Evolutionary conservation across 1,284 basidiomycete species (phyloP), one percentile per base, ranked within the genome.

Genomic region (Xanthoconium separans): DNA sequence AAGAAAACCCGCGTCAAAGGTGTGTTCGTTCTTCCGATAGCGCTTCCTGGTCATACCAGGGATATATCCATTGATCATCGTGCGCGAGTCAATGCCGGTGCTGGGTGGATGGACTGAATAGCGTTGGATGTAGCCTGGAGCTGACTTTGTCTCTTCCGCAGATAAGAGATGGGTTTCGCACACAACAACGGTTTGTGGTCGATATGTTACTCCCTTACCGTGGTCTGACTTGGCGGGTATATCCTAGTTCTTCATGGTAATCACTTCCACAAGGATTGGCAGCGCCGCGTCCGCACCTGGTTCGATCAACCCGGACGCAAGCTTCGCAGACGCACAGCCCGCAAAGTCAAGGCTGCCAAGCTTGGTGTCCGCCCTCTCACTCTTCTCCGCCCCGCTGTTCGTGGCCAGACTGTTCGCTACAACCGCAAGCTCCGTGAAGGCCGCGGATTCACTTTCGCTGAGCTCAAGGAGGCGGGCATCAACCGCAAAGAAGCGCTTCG

Each of bases 181-280:
- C 83, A 89, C 78, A 91, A 91, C 76, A 91, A 90, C 81, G 87
- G 87, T 89, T 50, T 65, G 81, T 75, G 43, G 40, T 34, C 13
- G 44, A 44, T 30, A 7, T 45, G n/a, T 31, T 43, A 27, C 15
- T 42, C 31, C 36, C 41, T 57, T 45, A 33, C 36, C 55, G 48
- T 36, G 24, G 18, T 54, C 58, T 61, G 39, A 64, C 59, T 30
- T 53, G 44, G 22, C 18, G 39, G 31, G 18, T 20, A 39, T 24
- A 39, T 47, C 18, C 40, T 58, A 89, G 91, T 92, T 78, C 91
- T 95, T 75, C 93, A 85, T 77, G 82, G 79, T 72, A 95, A 95
- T 80, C 95, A 98, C 75, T 98, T 98, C 87, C 93, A 87, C 80
- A 99, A 99, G 89, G 94, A 97, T 77, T 97, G 94, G 94, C 91